Base-by-base conservation (phyloP, 768 basidiomycete species). In the Hericium alpestre region DNA sequence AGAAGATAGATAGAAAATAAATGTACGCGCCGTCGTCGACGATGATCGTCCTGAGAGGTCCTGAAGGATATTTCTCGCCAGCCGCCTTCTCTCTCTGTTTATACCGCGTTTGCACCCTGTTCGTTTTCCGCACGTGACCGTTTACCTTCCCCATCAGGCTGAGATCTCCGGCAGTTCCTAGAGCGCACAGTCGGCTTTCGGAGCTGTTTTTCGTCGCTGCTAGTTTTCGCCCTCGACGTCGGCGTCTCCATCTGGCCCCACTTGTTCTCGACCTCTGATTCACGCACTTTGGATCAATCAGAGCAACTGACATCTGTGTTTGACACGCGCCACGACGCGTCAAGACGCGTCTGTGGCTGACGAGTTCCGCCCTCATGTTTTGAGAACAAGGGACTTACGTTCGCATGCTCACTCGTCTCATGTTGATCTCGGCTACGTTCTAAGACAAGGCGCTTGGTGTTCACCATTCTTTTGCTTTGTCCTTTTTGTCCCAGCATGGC, bases 121-220 rank as follows among this genome's bases (percentile, higher is more conserved):
- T 62, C 52, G 56, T 47, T 61, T 61, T 48, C 4, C 6, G 53
- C 61, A 62, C 56, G 56, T 62, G 61, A 62, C n/a, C 59, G 51
- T 48, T 39, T 51, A 22, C n/a, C 32, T 32, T 32, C 32, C 32
- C 9, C 32, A 32, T 32, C 32, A 32, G 32, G 32, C 25, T 25
- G 25, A 25, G 25, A 32, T 32, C 32, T 32, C 32, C 32, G 32
- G 32, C 32, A 32, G 32, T 32, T 32, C 32, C 32, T 32, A 7
- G 32, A 25, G 32, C 32, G 6, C 32, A 32, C 32, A 32, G 8
- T 32, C 32, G 32, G 32, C 32, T 32, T 32, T 32, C 32, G 32
- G 32, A 32, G 32, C 32, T 32, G 32, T 10, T 32, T 7, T 32
- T 32, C 32, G 32, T 15, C 43, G n/a, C 7, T 10, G 9, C 18